Base-by-base conservation (phyloP, 495 filamentous ascomycete species). In the Chaetomium tenue region DNA sequence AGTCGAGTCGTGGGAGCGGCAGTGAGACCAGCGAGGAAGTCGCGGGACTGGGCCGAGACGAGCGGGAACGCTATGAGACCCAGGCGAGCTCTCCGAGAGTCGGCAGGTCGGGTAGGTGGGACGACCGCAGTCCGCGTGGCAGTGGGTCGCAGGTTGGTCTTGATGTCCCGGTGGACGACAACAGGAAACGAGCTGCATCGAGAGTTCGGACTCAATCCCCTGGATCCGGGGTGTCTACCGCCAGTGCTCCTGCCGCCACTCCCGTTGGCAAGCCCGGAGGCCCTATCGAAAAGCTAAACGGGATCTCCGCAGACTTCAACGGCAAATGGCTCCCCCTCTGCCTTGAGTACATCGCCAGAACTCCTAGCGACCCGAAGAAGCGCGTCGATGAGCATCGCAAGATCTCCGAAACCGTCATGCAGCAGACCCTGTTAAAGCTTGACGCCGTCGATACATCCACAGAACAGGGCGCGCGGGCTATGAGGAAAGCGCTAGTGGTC, bases 371-470 rank as follows among this genome's bases (percentile, higher is more conserved):
- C 26, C 68, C 74, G 22, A 88, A 89, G 74, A 88, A 88, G 77
- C 80, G 86, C 47, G 85, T 86, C 22, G 89, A 90, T 47, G 89
- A 93, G 66, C 87, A 97, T 65, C 87, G 89, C 74, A 89, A 85
- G 72, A 71, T 97, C 40, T 87, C 84, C 30, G 94, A 97, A 80
- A 91, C 86, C 5, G 88, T 97, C 60, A 77, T 98, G 80, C 82
- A 86, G 57, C 90, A 97, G 72, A 83, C 93, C 8, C 66, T 97
- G 63, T 68, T 98, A 68, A 97, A 95, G 76, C 80, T 93, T 28
- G 93, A 97, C 78, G 88, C 82, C 16, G 87, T 97, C 28, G 91
- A 93, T 61, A 88, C 86, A 3, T 84, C 88, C 22, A 86, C 84
- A 7, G 83, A 93, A 67, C 79, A 75, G 22, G 84, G 83, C 11